Conservation (phyloP, 768 basidiomycete species). For the Tylopilus intermedius region DNA sequence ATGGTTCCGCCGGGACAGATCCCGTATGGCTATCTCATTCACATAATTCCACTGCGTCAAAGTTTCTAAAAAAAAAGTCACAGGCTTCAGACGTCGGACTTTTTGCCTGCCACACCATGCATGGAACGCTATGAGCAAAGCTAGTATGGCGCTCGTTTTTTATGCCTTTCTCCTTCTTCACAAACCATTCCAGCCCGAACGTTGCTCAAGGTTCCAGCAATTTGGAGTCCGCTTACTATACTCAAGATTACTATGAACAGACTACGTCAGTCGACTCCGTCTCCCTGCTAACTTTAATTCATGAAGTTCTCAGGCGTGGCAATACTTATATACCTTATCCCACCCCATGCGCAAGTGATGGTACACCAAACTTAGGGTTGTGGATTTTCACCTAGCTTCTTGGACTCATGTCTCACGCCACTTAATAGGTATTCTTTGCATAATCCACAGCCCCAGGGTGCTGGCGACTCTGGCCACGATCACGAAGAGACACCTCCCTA, state of each 20-base stretch:
- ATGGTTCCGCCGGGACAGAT: not conserved
- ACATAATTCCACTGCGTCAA: not conserved
- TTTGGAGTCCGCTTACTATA: slow-evolving; percentile 1
- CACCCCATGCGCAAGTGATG: not conserved
- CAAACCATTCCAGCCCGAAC: slow-evolving; percentile 7
- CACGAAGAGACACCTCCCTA: slow-evolving; percentile 1
- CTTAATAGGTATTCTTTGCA: slow-evolving; percentile 12
- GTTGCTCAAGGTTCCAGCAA: not conserved
- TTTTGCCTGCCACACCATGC: not conserved
- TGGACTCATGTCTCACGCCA: slow-evolving; percentile 10
- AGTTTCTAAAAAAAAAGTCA: not conserved
- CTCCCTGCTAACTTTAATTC: not conserved
- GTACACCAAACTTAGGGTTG: slow-evolving; percentile 10
- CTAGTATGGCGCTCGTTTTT: slow-evolving; percentile 12
- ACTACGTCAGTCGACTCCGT: slow-evolving; percentile 10
- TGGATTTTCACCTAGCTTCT: slow-evolving; percentile 9
- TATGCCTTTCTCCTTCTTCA: not conserved
- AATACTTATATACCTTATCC: slow-evolving; percentile 6
- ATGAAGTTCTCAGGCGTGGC: slow-evolving; percentile 3
- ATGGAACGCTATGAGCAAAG: slow-evolving; percentile 6
- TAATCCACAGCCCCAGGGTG: not conserved
- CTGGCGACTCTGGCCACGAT: not conserved
- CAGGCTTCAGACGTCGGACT: slow-evolving; percentile 7
- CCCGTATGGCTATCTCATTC: slow-evolving; percentile 11
- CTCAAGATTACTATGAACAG: slow-evolving; percentile 8